Percentiles rank a stretch among this genome's conserved stretches.
Conservation (phyloP, 1,139 yeast genomes). For the Protomyces inundatus region DNA sequence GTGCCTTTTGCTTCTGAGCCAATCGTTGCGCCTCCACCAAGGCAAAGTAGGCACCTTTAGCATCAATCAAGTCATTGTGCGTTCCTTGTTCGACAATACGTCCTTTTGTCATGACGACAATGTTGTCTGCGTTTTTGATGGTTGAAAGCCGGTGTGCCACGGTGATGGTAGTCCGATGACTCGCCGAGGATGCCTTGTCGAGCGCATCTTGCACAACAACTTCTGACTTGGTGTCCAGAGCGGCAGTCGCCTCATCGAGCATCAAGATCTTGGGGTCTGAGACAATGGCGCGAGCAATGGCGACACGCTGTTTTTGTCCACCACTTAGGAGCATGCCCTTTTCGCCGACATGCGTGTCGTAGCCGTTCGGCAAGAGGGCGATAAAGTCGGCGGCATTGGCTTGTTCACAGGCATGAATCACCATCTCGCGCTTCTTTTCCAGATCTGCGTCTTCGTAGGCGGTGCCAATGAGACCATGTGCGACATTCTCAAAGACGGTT, state of each 20-base stretch:
- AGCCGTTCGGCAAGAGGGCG: conserved; percentile 49
- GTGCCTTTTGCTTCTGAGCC: conserved; percentile 19
- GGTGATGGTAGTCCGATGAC: conserved; percentile 63
- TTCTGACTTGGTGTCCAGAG: conserved; percentile 67
- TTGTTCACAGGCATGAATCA: conserved; percentile 44
- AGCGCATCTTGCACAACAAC: conserved; percentile 62
- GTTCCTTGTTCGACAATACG: conserved; percentile 44
- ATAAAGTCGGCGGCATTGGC: conserved; percentile 54
- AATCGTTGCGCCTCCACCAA: conserved; percentile 24
- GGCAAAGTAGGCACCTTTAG: conserved; percentile 37
- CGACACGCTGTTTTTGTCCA: conserved; percentile 73
- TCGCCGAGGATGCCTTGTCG: conserved; percentile 51
- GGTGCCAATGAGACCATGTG: conserved; percentile 51
- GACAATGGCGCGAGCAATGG: conserved; percentile 68
- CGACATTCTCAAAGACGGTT: conserved; percentile 58
- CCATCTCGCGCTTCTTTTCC: conserved; percentile 40
- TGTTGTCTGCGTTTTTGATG: conserved; percentile 49
- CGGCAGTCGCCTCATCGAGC: conserved; percentile 77
- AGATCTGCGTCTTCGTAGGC: conserved; percentile 43
- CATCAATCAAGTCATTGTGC: conserved; percentile 40
- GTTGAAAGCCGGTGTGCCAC: conserved; percentile 76
- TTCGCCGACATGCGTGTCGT: conserved; percentile 56
- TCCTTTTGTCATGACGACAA: conserved; percentile 45
- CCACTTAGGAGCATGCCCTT: conserved; percentile 55
- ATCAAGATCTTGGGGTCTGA: conserved; percentile 59